Percentiles rank a stretch among this genome's conserved stretches.
Evolutionary conservation across 2,329 filamentous ascomycete genomes (phyloP).

Genomic region (Diplocarpon rosae): DNA sequence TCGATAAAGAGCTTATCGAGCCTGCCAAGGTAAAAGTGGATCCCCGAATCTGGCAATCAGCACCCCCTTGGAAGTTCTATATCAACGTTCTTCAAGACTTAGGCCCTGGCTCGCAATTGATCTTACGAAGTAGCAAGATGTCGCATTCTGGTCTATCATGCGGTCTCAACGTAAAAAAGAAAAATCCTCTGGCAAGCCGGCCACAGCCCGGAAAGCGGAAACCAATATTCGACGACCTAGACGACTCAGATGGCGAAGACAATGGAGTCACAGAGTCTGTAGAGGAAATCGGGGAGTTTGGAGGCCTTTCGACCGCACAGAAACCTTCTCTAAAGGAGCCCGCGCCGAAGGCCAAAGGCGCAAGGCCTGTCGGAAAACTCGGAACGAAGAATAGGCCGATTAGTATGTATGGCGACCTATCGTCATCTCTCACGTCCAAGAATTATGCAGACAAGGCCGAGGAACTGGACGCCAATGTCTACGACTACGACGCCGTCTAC

Average conservation of each 20-base stretch:
- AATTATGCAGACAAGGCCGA: constrained; percentile 54
- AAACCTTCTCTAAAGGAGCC: constrained; percentile 26
- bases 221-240: constrained; percentile 47
- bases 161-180: constrained; percentile 52
- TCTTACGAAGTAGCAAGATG: constrained; percentile 15
- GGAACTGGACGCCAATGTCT: constrained; percentile 61
- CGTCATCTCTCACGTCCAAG: constrained; percentile 50
- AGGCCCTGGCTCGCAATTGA: background rate
- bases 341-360: constrained; percentile 24
- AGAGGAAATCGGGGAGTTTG: constrained; percentile 51
- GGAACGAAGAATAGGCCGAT: constrained; percentile 32
- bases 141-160: constrained; percentile 35
- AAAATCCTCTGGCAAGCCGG: constrained; percentile 34
- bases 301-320: constrained; percentile 34
- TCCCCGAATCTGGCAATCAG: background rate
- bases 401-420: constrained; percentile 52
- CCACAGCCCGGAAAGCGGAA: constrained; percentile 40
- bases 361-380: constrained; percentile 17
- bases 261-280: constrained; percentile 29
- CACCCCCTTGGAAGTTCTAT: background rate
- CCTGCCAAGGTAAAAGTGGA: background rate
- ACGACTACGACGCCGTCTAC: constrained; percentile 78
- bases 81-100: background rate
- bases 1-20: constrained; percentile 4
- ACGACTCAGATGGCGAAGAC: constrained; percentile 43